Base-by-base conservation (phyloP, 2,329 filamentous ascomycete genomes). In the Incumbomyces lentus region DNA sequence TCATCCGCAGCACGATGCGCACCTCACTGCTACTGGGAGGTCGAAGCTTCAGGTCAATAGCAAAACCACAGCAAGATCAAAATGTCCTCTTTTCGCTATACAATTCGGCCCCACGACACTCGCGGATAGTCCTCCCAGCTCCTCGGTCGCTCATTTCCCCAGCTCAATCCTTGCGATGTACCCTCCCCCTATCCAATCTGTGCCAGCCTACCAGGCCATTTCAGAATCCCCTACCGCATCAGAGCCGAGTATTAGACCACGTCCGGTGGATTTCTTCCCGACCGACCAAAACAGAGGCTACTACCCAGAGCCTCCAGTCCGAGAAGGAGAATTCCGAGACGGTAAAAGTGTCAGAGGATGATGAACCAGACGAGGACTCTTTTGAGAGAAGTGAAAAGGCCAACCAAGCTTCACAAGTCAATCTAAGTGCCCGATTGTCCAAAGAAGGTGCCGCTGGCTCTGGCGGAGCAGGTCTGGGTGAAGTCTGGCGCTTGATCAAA, bases 401-500 rank as follows among this genome's bases (percentile, higher is more conserved):
- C 30, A 78, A 82, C 11, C 81, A 87, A 59, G 92, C 89, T 10
- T 84, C 89, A 2, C 84, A 96, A 60, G 74, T 98, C 56, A 94
- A 98, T 62, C 71, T 96, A 57, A 82, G 82, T 52, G 92, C 92
- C 12, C 86, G 85, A 54, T 71, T 98, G 41, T 87, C 85, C 38
- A 95, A 89, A 62, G 86, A 93, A 54, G 83, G 85, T 16, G 64
- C 70, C 50, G 61, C 65, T 36, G 62, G 69, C 31, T 63, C 64
- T 3, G 68, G 72, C 49, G 65, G 68, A 11, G 79, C 84, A 17
- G 83, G 84, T 8, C 70, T 81, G 52, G 70, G 70, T 11, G 92
- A 98, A 66, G 79, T 96, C 56, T 85, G 81, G 80, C 79, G 92
- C 43, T 70, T 98, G 58, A 75, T 98, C 63, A 87, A 82, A 65